These are phyloP conservation scores for Cytospora leucostoma DNA, from an alignment of 2,329 filamentous ascomycete genomes.

Conservation along the genomic window DNA sequence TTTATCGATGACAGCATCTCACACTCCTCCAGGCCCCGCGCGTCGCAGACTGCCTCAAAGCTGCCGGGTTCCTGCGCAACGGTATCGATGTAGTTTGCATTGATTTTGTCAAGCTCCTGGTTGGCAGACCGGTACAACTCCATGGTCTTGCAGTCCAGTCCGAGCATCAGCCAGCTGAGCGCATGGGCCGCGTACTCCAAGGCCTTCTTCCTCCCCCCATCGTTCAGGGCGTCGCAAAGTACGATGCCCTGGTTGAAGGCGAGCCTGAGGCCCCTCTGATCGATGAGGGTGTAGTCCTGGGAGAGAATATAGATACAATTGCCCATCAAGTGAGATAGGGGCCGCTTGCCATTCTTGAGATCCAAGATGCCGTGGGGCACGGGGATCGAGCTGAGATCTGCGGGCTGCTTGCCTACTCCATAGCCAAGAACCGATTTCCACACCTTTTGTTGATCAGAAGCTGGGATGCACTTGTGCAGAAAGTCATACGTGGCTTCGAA, in stretches of 20 bases:
- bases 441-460: background rate
- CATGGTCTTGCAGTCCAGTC: conserved; percentile 16
- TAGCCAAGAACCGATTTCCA: background rate
- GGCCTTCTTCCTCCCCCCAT: conserved; percentile 2
- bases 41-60: background rate
- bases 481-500: conserved; percentile 18
- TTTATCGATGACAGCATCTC: conserved; percentile 5
- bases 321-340: conserved; percentile 7
- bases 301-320: conserved; percentile 19
- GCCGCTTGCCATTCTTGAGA: conserved; percentile 7
- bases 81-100: background rate
- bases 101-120: background rate
- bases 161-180: conserved; percentile 20
- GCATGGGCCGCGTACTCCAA: conserved; percentile 4
- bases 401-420: background rate
- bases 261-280: conserved; percentile 8
- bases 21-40: conserved; percentile 5
- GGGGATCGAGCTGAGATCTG: background rate
- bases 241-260: conserved; percentile 7
- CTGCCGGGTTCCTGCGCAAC: background rate
- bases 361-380: conserved; percentile 4
- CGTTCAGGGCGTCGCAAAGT: conserved; percentile 23
- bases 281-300: background rate
- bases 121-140: conserved; percentile 16
- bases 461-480: conserved; percentile 15